phyloP scores from a whole-genome alignment of 176 grass and related monocot species.

The Eragrostis curvula region DNA sequence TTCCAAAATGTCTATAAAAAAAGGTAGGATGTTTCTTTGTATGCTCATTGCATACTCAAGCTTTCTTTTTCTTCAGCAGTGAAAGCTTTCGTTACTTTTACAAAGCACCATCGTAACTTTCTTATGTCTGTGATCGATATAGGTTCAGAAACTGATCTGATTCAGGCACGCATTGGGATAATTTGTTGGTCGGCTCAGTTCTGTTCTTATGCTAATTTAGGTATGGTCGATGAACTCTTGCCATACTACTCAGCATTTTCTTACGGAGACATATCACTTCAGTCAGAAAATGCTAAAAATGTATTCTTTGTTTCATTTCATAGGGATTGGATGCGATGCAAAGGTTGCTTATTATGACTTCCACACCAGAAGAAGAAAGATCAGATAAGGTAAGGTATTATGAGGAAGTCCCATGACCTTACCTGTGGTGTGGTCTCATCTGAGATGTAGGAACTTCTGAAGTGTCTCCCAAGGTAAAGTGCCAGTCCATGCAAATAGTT shows the following conservation, averaged over 20 bases:
- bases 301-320: constrained; percentile 5
- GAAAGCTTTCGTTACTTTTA: constrained; percentile 6
- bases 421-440: too few species aligned
- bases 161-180: too few species aligned
- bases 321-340: constrained; percentile 98
- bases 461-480: constrained; percentile 25
- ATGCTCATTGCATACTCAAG: constrained; percentile 36
- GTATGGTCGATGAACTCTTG: constrained; percentile 36
- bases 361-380: constrained; percentile 80
- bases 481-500: constrained; percentile 35
- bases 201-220: too few species aligned
- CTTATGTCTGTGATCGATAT: too few species aligned
- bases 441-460: constrained; percentile 8
- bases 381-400: constrained; percentile 69
- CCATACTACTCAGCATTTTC: constrained; percentile 11
- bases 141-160: too few species aligned
- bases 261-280: constrained; percentile 16
- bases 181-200: too few species aligned
- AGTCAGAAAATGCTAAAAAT: constrained; percentile 15
- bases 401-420: too few species aligned
- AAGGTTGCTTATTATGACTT: constrained; percentile 97
- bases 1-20: too few species aligned
- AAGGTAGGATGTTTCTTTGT: too few species aligned
- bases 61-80: constrained; percentile 18
- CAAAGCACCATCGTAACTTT: constrained; percentile 25